Evolutionary conservation across 495 filamentous ascomycete species (phyloP), one percentile per base, ranked within the genome.

Genomic region (Ramalina intermedia): DNA sequence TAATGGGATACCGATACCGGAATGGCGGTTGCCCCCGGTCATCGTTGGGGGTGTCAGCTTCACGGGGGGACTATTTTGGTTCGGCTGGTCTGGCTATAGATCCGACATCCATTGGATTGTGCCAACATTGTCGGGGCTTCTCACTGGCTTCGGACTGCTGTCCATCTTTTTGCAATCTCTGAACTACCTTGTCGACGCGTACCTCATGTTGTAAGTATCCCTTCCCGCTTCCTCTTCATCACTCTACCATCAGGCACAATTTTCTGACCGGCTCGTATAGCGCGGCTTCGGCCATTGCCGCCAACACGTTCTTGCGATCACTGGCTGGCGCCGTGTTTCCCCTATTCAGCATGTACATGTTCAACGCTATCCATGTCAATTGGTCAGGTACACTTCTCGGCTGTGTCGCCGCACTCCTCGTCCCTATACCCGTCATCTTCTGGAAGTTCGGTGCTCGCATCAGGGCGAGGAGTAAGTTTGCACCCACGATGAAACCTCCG

Each of bases 171-270:
- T 94, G 11, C 85, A 89, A 61, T 66, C 81, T 4, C 71, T 93
- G 47, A 93, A 91, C 62, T 94, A 94, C 61, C 71, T 94, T 27
- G 82, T 93, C 47, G 87, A 93, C 58, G 78, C 87, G 9, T 91
- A 93, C 61, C 79, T 93, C 49, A 87, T 90, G 70, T 83, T 90
- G 75, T 81, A 67, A 65, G 75, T 73, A 3, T 43, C n/a, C 26
- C 46, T 17, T 55, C 73, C 33, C 48, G 14, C 20, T n/a, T 27
- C n/a, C 38, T 4, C 4, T 4, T 21, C 16, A 18, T 36, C 4
- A 17, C 16, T 3, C 8, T 6, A 35, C 37, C 17, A 3, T 26
- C 11, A 23, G 17, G 24, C 37, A 6, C 3, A 29, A 11, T 49
- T 26, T 45, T 21, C 21, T 37, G 37, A 46, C 46, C 42, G 8